Conservation (phyloP, 2,329 filamentous ascomycete species). For the Aspergillus sp. region DNA sequence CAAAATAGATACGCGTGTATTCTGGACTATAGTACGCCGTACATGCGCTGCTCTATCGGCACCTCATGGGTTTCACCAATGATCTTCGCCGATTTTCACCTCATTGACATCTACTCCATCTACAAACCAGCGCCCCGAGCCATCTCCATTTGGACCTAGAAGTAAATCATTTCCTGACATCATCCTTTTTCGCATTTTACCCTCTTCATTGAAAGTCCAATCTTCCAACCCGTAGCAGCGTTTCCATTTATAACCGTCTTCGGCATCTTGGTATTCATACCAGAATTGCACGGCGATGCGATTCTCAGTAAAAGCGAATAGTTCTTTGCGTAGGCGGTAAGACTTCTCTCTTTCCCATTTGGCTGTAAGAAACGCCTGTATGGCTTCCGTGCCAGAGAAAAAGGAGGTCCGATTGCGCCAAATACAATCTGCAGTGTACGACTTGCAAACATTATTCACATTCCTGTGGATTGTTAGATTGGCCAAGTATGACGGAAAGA, state of each 20-base stretch:
- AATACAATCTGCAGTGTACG: conserved; percentile 68
- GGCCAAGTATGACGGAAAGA: background rate
- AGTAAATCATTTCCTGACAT: conserved; percentile 44
- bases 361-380: conserved; percentile 59
- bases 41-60: no score
- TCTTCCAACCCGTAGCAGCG: conserved; percentile 69
- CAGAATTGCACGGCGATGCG: conserved; percentile 86
- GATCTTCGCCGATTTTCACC: conserved; percentile 27
- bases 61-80: conserved; percentile 21
- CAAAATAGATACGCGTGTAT: no score
- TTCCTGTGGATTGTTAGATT: conserved; percentile 42
- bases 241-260: conserved; percentile 65
- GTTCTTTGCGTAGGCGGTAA: conserved; percentile 72
- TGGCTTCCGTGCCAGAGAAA: conserved; percentile 59
- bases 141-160: conserved; percentile 37
- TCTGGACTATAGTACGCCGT: no score
- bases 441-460: conserved; percentile 58
- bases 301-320: conserved; percentile 69
- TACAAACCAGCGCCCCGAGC: conserved; percentile 39
- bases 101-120: conserved; percentile 38
- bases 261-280: conserved; percentile 70
- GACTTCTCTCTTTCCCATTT: conserved; percentile 69
- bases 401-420: conserved; percentile 75
- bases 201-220: conserved; percentile 42
- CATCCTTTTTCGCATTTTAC: conserved; percentile 43